Evolutionary conservation across 768 basidiomycete species (phyloP).

Genomic region (Boletus rufocinnamomeus): DNA sequence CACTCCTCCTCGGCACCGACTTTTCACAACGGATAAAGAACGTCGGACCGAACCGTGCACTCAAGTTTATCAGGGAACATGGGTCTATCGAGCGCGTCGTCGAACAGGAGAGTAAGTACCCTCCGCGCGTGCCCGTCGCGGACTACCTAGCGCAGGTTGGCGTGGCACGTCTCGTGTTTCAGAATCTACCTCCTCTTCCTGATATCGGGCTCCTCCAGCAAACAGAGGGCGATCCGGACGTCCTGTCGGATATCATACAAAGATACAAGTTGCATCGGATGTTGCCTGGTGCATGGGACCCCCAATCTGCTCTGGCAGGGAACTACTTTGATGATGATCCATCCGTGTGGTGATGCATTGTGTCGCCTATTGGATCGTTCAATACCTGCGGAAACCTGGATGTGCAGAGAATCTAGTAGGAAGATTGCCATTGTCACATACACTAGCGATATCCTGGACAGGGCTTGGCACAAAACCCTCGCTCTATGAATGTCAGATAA

Average conservation of each 20-base stretch:
- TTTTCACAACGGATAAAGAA: constrained; percentile 84
- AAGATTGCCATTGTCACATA: not conserved
- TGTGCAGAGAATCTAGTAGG: not conserved
- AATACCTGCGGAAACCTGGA: not conserved
- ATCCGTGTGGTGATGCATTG: constrained; percentile 22
- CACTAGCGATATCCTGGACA: not conserved
- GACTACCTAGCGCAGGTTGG: constrained; percentile 67
- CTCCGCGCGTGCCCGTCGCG: constrained; percentile 45
- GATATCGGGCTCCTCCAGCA: constrained; percentile 38
- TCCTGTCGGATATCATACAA: constrained; percentile 49
- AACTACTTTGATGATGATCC: constrained; percentile 74
- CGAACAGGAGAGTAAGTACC: constrained; percentile 50
- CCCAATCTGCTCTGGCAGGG: constrained; percentile 50
- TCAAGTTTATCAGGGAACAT: constrained; percentile 71
- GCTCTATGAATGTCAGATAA: too few relatives aligned
- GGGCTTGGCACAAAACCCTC: not conserved
- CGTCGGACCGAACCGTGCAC: constrained; percentile 76
- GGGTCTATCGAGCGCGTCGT: constrained; percentile 74
- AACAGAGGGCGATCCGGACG: constrained; percentile 41
- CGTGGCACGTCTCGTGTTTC: constrained; percentile 63
- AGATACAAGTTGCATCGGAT: constrained; percentile 51
- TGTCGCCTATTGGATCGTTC: not conserved
- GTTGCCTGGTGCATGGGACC: constrained; percentile 43
- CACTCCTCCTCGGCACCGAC: constrained; percentile 86
- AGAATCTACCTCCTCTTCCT: constrained; percentile 65